phyloP scores from a whole-genome alignment of 2,329 filamentous ascomycete species.

The Nectriaceae sp. region DNA sequence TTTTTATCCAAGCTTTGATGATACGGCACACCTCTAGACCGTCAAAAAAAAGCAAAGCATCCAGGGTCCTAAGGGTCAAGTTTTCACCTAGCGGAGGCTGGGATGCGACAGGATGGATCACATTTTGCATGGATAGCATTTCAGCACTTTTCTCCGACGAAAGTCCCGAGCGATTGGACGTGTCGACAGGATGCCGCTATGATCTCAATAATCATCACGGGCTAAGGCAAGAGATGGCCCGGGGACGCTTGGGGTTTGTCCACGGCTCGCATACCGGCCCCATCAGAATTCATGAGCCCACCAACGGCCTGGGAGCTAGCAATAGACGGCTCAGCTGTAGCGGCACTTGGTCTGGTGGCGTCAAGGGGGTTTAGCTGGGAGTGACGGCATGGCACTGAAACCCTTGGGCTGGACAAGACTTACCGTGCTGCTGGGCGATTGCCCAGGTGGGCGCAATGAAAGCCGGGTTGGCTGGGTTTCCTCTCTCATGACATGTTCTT shows the following conservation, averaged over 20 bases:
- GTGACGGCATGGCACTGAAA: slow-evolving; percentile 26
- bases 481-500: neutral
- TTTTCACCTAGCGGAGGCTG: neutral
- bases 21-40: neutral
- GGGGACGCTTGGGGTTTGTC: slow-evolving; percentile 8
- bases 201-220: neutral
- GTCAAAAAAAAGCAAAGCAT: neutral
- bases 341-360: slow-evolving; percentile 22
- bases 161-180: neutral
- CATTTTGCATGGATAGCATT: neutral
- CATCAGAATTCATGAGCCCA: too few relatives aligned
- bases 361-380: slow-evolving; percentile 12
- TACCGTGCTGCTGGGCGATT: neutral
- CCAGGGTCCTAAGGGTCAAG: neutral
- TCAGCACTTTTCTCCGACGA: neutral
- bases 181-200: neutral
- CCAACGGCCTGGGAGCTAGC: slow-evolving; percentile 12
- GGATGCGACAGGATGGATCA: neutral
- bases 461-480: neutral
- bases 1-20: neutral
- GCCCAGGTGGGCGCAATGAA: neutral
- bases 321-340: slow-evolving; percentile 13
- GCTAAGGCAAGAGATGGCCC: neutral
- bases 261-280: slow-evolving; percentile 4
- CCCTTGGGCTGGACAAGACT: slow-evolving; percentile 15